Conservation (phyloP, 192 early-diverging fungal genomes). For the Dispira parvispora region DNA sequence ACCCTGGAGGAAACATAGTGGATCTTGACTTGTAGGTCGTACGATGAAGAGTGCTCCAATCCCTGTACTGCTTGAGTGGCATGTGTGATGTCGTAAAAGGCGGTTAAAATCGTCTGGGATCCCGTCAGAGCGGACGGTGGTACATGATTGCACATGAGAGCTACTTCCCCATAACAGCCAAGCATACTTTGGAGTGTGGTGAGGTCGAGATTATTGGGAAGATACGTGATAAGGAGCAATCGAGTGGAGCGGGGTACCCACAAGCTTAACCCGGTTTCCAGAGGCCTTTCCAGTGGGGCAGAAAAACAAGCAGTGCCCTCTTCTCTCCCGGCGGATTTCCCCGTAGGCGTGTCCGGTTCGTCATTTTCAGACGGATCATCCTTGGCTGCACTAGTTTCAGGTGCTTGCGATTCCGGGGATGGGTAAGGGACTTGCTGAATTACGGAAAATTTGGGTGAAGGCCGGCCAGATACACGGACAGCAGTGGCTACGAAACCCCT, state of each 20-base stretch:
- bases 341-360: background rate
- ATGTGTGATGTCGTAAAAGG: background rate
- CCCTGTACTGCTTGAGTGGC: background rate
- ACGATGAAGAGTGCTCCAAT: no score
- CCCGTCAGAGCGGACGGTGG: background rate
- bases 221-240: background rate
- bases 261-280: background rate
- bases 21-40: background rate
- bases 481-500: no score
- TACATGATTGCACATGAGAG: slow-evolving; percentile 8
- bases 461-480: no score
- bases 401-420: background rate
- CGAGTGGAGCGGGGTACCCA: background rate
- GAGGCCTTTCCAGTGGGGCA: background rate
- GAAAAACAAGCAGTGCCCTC: background rate
- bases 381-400: background rate
- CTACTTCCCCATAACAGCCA: background rate
- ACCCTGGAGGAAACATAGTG: slow-evolving; percentile 1
- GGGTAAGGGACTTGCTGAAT: background rate
- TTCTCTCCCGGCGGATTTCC: background rate
- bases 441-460: no score
- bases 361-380: background rate
- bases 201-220: background rate
- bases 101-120: background rate
- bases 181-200: background rate